Conservation (phyloP, 2,329 filamentous ascomycete genomes). For the Teratosphaeria epicoccoides region DNA sequence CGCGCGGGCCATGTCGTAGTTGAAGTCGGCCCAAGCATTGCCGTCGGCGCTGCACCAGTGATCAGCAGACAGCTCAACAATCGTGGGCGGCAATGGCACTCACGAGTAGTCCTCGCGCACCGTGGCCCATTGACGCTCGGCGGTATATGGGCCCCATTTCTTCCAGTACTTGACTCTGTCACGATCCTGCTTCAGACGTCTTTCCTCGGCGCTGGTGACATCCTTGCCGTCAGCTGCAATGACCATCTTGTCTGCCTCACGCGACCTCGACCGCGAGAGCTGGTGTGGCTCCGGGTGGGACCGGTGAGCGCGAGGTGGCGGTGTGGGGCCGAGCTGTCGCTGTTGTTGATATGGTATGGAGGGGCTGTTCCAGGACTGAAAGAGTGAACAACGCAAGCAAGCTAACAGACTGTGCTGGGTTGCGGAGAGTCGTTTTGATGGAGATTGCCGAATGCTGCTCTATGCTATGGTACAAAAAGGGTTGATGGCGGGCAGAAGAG, state of each 20-base stretch:
- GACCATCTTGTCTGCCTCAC: conserved; percentile 53
- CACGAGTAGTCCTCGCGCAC: conserved; percentile 64
- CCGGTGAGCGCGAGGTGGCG: not conserved
- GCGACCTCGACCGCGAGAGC: not conserved
- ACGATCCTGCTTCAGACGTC: conserved; percentile 74
- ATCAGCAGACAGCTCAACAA: conserved; percentile 6
- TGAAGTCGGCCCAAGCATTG: conserved; percentile 95
- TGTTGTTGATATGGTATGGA: not conserved
- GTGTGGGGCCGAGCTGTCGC: not conserved
- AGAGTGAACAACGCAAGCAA: not conserved
- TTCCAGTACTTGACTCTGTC: conserved; percentile 90
- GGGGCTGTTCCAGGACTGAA: not conserved
- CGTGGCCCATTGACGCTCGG: conserved; percentile 92
- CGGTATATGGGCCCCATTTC: conserved; percentile 90
- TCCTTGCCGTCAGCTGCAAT: conserved; percentile 80
- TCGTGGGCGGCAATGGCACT: conserved; percentile 24
- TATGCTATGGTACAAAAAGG: not conserved
- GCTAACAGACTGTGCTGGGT: not conserved
- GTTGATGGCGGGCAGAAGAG: not conserved
- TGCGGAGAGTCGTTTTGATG: not conserved
- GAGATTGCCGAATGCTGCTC: not conserved
- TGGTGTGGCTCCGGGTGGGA: not conserved
- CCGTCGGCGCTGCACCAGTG: conserved; percentile 56
- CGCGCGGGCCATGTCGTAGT: conserved; percentile 81
- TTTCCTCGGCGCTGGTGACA: conserved; percentile 82